Evolutionary conservation across 805 yeast species (phyloP).

Genomic region (Phaffomyces opuntiae): DNA sequence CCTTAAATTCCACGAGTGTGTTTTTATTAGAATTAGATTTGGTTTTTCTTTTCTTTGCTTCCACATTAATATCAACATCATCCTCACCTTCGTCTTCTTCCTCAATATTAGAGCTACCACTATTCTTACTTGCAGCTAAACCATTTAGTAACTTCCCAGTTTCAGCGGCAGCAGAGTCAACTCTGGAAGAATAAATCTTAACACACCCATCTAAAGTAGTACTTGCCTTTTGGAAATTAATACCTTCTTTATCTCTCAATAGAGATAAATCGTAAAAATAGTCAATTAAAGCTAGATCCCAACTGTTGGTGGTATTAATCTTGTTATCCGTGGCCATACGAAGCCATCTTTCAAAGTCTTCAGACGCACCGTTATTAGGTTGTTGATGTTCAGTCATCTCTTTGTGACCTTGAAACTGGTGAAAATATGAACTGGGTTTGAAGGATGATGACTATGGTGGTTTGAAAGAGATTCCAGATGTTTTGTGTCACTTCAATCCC

Average conservation of each 20-base stretch:
- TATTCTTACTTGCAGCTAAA: slow-evolving; percentile 39
- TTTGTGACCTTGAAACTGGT: too few relatives aligned
- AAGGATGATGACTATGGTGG: too few relatives aligned
- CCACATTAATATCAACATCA: slow-evolving; percentile 9
- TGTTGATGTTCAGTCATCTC: too few relatives aligned
- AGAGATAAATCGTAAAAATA: slow-evolving; percentile 81
- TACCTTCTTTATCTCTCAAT: slow-evolving; percentile 62
- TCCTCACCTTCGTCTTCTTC: slow-evolving; percentile 18
- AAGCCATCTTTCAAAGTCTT: slow-evolving; percentile 68
- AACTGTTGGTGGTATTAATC: slow-evolving; percentile 76
- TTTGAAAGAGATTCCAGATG: too few relatives aligned
- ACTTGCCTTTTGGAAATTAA: slow-evolving; percentile 86
- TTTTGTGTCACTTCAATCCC: background rate
- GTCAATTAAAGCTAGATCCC: slow-evolving; percentile 89
- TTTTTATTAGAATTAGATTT: slow-evolving; percentile 29
- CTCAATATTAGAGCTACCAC: slow-evolving; percentile 15
- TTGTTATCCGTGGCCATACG: slow-evolving; percentile 77
- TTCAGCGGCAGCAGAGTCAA: slow-evolving; percentile 87
- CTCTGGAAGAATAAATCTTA: slow-evolving; percentile 83
- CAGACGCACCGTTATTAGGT: slow-evolving; percentile 3
- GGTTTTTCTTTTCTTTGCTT: slow-evolving; percentile 6
- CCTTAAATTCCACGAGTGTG: slow-evolving; percentile 45
- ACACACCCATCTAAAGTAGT: slow-evolving; percentile 94
- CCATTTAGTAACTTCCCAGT: slow-evolving; percentile 82
- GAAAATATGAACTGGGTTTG: too few relatives aligned